Conservation (phyloP, 108 stramenopile genomes). For the Pseudonitzschia pungens region DNA sequence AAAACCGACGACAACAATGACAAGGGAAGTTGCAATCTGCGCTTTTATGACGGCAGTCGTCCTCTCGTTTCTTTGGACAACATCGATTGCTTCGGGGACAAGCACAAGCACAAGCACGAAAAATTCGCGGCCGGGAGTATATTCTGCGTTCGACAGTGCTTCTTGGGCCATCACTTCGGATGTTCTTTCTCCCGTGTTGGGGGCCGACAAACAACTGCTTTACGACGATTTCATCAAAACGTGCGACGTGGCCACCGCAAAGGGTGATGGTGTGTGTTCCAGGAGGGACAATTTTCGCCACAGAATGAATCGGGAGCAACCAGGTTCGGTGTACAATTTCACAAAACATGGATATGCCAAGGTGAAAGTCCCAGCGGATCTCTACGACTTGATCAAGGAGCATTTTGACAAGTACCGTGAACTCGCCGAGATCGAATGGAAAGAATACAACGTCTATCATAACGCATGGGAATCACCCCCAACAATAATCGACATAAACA, state of each 20-base stretch:
- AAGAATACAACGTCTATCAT: slow-evolving; percentile 39
- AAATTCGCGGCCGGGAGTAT: neutral
- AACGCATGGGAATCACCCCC: slow-evolving; percentile 63
- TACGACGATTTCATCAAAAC: slow-evolving; percentile 34
- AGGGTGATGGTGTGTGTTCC: slow-evolving; percentile 34
- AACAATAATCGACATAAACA: slow-evolving; percentile 34
- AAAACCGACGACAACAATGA: neutral
- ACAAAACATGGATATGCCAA: slow-evolving; percentile 70
- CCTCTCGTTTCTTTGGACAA: neutral
- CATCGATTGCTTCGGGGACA: neutral
- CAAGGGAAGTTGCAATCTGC: neutral
- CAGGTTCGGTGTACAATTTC: slow-evolving; percentile 60
- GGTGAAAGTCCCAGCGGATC: slow-evolving; percentile 47
- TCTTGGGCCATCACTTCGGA: slow-evolving; percentile 41
- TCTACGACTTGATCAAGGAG: slow-evolving; percentile 44
- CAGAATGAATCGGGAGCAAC: slow-evolving; percentile 63
- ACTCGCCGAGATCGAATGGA: slow-evolving; percentile 24
- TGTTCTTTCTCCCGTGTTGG: slow-evolving; percentile 24
- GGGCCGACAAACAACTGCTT: slow-evolving; percentile 27
- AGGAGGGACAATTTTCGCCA: slow-evolving; percentile 41
- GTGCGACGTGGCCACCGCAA: slow-evolving; percentile 18
- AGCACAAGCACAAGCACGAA: neutral
- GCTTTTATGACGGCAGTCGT: neutral
- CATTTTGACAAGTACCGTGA: slow-evolving; percentile 66
- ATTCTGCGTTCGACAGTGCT: slow-evolving; percentile 29